Base-by-base conservation (phyloP, 2,329 filamentous ascomycete genomes). In the Fusarium nodosum region DNA sequence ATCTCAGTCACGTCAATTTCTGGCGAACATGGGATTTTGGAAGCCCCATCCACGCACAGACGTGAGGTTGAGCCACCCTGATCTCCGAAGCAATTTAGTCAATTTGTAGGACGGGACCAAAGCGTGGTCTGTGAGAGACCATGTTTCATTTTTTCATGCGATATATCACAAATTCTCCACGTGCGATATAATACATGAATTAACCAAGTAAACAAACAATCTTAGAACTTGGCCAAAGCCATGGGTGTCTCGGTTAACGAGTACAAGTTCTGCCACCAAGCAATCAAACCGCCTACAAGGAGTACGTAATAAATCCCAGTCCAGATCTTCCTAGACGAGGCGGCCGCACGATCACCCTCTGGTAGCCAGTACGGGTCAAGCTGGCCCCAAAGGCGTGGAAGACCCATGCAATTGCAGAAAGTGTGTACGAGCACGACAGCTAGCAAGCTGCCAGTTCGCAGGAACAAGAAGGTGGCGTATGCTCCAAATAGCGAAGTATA, bases 401-500 rank as follows among this genome's bases (percentile, higher is more conserved):
- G 82, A 10, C 96, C 96, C 86, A 94, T 92, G 82, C 88, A 92
- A 77, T 99, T 99, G 82, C 96, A 99, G 77, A 98, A 96, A 12
- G 88, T 86, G 76, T 99, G 96, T 7, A 93, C 90, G 22, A 90
- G 76, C 55, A 95, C 90, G 33, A 91, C 91, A 15, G 92, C 90
- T 41, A 90, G 85, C 39, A 98, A 81, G 48, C 91, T 97, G 5
- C 93, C 94, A 0, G 94, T 97, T 36, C 95, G 90, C 22, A 99
- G 77, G 75, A 92, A 97, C 22, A 97, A 75, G 74, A 98, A 99
- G 0, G 93, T 94, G 7, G 92, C 94, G 79, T 96, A 97, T 79
- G 93, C 94, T 66, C 96, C 96, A 75, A 99, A 99, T 7, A 98
- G 80, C 9, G 93, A 94, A 0, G 96, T 99, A 80, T 97, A 99